A percentile compares a stretch with the other conserved stretches of the same genome.
These are phyloP conservation scores for Trichoderma pleuroti DNA, from an alignment of 2,329 filamentous ascomycete species.

Conservation along the genomic window DNA sequence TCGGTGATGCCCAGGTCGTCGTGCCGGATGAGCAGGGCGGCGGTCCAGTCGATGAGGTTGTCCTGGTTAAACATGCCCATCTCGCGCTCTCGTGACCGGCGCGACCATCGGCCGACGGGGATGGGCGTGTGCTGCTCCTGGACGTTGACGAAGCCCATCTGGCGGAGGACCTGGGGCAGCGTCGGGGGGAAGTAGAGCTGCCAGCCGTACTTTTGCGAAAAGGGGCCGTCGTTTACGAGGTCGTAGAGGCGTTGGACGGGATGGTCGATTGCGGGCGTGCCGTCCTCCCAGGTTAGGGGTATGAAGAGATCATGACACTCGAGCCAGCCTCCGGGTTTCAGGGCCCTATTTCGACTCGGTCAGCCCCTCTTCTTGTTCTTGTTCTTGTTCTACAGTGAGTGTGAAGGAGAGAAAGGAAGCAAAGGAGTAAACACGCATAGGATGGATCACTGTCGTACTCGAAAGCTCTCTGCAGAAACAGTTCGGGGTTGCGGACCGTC, in stretches of 20 bases:
- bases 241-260: constrained; percentile 34
- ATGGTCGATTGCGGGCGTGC: constrained; percentile 28
- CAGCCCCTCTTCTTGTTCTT: constrained; percentile 1
- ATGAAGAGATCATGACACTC: constrained; percentile 38
- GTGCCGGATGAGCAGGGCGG: constrained; percentile 34
- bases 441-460: constrained; percentile 27
- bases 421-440: neutral
- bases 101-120: constrained; percentile 39
- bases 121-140: constrained; percentile 30
- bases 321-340: constrained; percentile 40
- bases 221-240: constrained; percentile 32
- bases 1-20: constrained; percentile 33
- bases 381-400: neutral
- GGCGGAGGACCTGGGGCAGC: constrained; percentile 30
- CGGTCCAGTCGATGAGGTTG: constrained; percentile 35
- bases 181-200: constrained; percentile 30
- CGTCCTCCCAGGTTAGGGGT: constrained; percentile 34
- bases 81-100: constrained; percentile 34
- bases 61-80: constrained; percentile 38
- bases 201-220: constrained; percentile 35
- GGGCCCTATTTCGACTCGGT: constrained; percentile 27
- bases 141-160: constrained; percentile 36
- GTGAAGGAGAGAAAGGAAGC: neutral
- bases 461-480: constrained; percentile 47
- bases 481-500: constrained; percentile 49